Evolutionary conservation across 2,329 filamentous ascomycete genomes (phyloP).

Genomic region (Talaromyces sp.): DNA sequence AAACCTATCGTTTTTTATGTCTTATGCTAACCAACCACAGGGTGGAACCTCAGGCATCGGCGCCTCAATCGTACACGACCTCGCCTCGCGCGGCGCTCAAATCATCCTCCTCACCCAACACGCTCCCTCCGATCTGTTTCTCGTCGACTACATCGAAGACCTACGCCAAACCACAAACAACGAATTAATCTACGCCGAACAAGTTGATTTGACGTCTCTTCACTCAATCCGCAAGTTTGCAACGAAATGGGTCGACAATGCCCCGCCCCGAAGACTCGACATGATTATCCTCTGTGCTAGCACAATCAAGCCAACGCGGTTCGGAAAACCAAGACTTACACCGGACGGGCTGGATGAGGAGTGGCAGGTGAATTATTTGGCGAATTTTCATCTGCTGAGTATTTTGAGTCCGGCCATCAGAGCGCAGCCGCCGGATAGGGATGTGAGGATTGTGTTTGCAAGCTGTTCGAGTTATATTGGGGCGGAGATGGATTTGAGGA

Average conservation of each 20-base stretch:
- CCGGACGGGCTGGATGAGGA: slow-evolving; percentile 79
- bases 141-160: slow-evolving; percentile 90
- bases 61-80: slow-evolving; percentile 67
- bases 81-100: slow-evolving; percentile 82
- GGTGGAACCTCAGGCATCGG: slow-evolving; percentile 93
- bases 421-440: slow-evolving; percentile 87
- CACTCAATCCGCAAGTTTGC: slow-evolving; percentile 89
- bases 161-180: slow-evolving; percentile 73
- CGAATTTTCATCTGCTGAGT: slow-evolving; percentile 90
- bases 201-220: slow-evolving; percentile 84
- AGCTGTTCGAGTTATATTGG: slow-evolving; percentile 87
- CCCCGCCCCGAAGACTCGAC: slow-evolving; percentile 81
- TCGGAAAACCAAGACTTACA: slow-evolving; percentile 56
- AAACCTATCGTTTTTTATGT: background rate
- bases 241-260: slow-evolving; percentile 96
- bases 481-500: slow-evolving; percentile 59
- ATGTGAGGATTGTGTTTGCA: slow-evolving; percentile 81
- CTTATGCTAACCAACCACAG: slow-evolving; percentile 36
- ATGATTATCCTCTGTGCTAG: slow-evolving; percentile 87
- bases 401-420: slow-evolving; percentile 87
- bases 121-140: slow-evolving; percentile 76
- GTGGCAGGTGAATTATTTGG: slow-evolving; percentile 93
- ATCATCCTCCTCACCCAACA: slow-evolving; percentile 84
- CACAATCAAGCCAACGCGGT: slow-evolving; percentile 58
- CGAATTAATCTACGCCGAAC: slow-evolving; percentile 88